These are phyloP conservation scores for Globisporangium heterothallicum DNA, from an alignment of 352 stramenopile species.

Conservation along the genomic window DNA sequence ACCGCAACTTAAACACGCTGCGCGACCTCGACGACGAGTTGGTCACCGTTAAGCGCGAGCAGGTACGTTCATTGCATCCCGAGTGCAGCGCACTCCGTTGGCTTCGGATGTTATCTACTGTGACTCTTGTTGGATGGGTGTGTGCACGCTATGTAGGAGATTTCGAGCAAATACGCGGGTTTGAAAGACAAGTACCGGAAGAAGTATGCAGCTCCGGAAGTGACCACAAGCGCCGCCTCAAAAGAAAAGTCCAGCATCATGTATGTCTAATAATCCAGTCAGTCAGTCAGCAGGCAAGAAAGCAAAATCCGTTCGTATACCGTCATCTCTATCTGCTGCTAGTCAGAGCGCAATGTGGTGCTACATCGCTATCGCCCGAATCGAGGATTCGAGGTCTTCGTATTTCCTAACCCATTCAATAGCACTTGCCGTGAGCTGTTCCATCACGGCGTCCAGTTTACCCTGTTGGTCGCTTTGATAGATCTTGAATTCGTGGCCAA, in stretches of 20 bases:
- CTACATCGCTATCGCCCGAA: conserved; percentile 39
- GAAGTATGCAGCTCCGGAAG: conserved; percentile 55
- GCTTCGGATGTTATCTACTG: too few relatives aligned
- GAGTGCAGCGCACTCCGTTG: too few relatives aligned
- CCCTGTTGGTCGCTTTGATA: conserved; percentile 29
- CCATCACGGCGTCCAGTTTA: conserved; percentile 23
- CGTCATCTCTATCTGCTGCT: too few relatives aligned
- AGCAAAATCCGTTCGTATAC: too few relatives aligned
- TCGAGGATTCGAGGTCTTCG: conserved; percentile 31
- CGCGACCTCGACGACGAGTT: conserved; percentile 67
- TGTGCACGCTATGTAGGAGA: conserved; percentile 26
- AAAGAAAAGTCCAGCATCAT: conserved; percentile 16
- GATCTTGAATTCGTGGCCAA: conserved; percentile 39
- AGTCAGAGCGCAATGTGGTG: too few relatives aligned
- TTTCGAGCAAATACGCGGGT: conserved; percentile 66
- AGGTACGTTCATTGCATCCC: too few relatives aligned
- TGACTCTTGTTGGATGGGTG: conserved; percentile 2
- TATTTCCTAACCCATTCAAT: conserved; percentile 29
- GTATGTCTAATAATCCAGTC: conserved; percentile 55
- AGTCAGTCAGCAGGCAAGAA: too few relatives aligned
- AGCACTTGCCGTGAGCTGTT: conserved; percentile 26
- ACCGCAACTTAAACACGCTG: conserved; percentile 45
- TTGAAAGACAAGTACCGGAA: conserved; percentile 73
- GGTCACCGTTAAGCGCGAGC: conserved; percentile 58
- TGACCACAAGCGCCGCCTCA: conserved; percentile 18